These are phyloP conservation scores for Paxillus ammoniavirescens DNA, from an alignment of 768 basidiomycete species.

Conservation along the genomic window DNA sequence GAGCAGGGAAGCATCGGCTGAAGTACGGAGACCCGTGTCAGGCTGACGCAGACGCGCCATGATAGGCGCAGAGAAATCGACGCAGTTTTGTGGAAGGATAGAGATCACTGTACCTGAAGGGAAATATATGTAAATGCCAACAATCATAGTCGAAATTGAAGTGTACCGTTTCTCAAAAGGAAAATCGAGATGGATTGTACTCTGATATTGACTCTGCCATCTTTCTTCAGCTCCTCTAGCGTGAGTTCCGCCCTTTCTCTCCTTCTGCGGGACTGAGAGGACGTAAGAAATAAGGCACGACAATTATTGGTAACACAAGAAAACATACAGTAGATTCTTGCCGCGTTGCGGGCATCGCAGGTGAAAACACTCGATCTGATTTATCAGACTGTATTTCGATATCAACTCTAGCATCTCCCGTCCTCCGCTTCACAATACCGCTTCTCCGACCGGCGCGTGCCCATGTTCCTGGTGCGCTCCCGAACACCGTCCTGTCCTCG, in stretches of 20 bases:
- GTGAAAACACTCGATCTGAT: background rate
- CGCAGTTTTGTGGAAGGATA: slow-evolving; percentile 45
- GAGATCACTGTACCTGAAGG: slow-evolving; percentile 60
- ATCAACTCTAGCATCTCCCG: background rate
- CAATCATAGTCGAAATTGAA: background rate
- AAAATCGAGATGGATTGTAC: slow-evolving; percentile 68
- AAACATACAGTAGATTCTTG: slow-evolving; percentile 10
- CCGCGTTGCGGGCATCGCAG: background rate
- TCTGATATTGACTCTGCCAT: slow-evolving; percentile 57
- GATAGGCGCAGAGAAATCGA: slow-evolving; percentile 56
- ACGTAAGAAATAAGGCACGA: background rate
- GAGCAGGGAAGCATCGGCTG: slow-evolving; percentile 66
- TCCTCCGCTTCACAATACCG: slow-evolving; percentile 2
- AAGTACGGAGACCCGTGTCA: slow-evolving; percentile 59
- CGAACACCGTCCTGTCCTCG: background rate
- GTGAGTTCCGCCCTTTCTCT: slow-evolving; percentile 9
- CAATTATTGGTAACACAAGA: background rate
- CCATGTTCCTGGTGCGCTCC: slow-evolving; percentile 7
- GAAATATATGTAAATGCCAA: background rate
- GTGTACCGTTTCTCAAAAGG: slow-evolving; percentile 59
- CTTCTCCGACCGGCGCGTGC: slow-evolving; percentile 1
- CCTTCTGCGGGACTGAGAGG: slow-evolving; percentile 3
- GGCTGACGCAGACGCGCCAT: slow-evolving; percentile 52
- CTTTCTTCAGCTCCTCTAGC: slow-evolving; percentile 42
- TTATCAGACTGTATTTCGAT: background rate